Evolutionary conservation across 768 basidiomycete species (phyloP).

Genomic region (Leccinum ochraceum): DNA sequence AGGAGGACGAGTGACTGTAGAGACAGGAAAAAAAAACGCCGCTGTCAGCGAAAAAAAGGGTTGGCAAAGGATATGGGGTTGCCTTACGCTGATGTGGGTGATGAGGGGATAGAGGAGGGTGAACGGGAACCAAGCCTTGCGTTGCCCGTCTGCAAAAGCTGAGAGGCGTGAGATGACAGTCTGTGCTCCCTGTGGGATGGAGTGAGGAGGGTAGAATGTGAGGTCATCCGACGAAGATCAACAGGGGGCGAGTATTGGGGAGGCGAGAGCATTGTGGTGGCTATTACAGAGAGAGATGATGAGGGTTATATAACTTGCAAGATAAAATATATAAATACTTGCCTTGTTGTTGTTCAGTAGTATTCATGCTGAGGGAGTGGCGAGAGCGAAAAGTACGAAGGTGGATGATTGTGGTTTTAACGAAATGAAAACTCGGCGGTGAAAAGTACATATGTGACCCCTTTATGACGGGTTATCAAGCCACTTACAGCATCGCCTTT

Average conservation of each 20-base stretch:
- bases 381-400: constrained; percentile 7
- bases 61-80: constrained; percentile 9
- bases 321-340: not conserved
- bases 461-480: constrained; percentile 1
- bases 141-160: constrained; percentile 45
- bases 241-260: constrained; percentile 36
- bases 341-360: constrained; percentile 17
- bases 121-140: constrained; percentile 60
- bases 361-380: constrained; percentile 1
- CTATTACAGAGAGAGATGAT: constrained; percentile 11
- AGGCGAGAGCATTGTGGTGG: constrained; percentile 15
- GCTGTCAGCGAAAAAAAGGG: constrained; percentile 11
- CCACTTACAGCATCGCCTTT: not conserved
- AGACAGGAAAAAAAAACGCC: not conserved
- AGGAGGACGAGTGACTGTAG: constrained; percentile 67
- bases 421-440: constrained; percentile 15
- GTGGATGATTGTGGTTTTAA: constrained; percentile 20
- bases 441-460: constrained; percentile 6
- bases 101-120: constrained; percentile 75
- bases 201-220: constrained; percentile 44
- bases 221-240: constrained; percentile 60
- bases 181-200: constrained; percentile 40
- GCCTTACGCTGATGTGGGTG: constrained; percentile 75
- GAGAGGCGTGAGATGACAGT: constrained; percentile 46
- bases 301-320: not conserved